Percentiles rank a stretch among this genome's conserved stretches.
phyloP scores from a whole-genome alignment of 2,329 filamentous ascomycete species.

The Alternaria panax region DNA sequence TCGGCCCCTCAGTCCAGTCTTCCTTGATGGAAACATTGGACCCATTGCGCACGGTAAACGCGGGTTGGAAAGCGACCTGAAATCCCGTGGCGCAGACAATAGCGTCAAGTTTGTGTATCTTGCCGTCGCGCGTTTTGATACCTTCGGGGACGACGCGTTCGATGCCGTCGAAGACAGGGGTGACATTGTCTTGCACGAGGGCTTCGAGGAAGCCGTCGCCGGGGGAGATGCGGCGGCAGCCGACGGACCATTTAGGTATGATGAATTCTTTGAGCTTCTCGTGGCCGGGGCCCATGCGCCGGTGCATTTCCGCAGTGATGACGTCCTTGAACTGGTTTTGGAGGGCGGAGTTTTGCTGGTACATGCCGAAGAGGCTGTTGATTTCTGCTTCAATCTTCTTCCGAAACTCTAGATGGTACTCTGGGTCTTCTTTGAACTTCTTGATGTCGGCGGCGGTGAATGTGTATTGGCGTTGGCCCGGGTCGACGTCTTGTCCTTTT shows the following conservation, averaged over 20 bases:
- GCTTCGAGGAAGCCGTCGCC: slow-evolving; percentile 46
- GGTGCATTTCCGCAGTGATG: slow-evolving; percentile 53
- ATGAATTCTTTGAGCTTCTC: slow-evolving; percentile 55
- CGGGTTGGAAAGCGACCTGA: slow-evolving; percentile 51
- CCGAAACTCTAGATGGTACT: slow-evolving; percentile 60
- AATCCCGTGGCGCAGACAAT: slow-evolving; percentile 47
- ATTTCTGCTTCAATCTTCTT: slow-evolving; percentile 59
- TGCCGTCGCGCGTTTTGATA: slow-evolving; percentile 38
- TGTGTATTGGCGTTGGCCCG: slow-evolving; percentile 53
- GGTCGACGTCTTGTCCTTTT: slow-evolving; percentile 49
- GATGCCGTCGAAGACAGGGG: slow-evolving; percentile 36
- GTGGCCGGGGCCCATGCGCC: slow-evolving; percentile 49
- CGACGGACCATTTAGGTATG: slow-evolving; percentile 58
- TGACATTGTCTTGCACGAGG: slow-evolving; percentile 40
- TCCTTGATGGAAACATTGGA: slow-evolving; percentile 48
- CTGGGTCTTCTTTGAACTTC: slow-evolving; percentile 65
- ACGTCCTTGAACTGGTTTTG: slow-evolving; percentile 53
- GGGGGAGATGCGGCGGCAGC: slow-evolving; percentile 46
- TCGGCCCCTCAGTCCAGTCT: slow-evolving; percentile 51
- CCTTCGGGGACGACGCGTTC: slow-evolving; percentile 48
- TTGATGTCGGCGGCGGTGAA: slow-evolving; percentile 62
- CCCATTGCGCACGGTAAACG: slow-evolving; percentile 54
- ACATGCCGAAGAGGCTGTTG: slow-evolving; percentile 62
- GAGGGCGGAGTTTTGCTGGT: slow-evolving; percentile 57
- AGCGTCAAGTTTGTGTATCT: slow-evolving; percentile 42